Conservation (phyloP, 805 yeast genomes). For the Candida fluviatilis region DNA sequence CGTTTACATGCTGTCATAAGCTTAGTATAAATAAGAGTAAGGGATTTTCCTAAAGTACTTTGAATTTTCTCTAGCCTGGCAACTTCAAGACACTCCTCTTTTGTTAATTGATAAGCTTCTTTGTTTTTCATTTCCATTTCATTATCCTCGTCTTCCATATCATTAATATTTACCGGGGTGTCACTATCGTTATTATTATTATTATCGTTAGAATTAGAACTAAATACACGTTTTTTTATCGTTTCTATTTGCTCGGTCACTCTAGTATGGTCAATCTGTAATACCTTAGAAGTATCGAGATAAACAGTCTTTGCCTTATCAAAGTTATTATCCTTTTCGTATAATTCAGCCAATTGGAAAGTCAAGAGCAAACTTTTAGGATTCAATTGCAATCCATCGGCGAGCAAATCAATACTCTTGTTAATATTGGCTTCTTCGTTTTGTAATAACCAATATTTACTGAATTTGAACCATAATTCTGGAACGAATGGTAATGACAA, state of each 20-base stretch:
- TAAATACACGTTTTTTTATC: conserved; percentile 12
- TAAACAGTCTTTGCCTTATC: conserved; percentile 49
- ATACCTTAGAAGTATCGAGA: conserved; percentile 44
- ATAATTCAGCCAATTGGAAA: conserved; percentile 63
- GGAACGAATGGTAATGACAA: conserved; percentile 60
- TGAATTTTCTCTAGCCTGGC: conserved; percentile 15
- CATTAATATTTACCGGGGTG: conserved; percentile 8
- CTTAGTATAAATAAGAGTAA: conserved; percentile 65
- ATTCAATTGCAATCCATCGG: conserved; percentile 56
- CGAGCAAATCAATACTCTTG: conserved; percentile 44
- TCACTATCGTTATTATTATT: conserved; percentile 9
- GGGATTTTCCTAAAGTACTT: conserved; percentile 25
- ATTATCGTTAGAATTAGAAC: conserved; percentile 5
- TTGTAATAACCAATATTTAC: conserved; percentile 28
- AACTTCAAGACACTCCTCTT: conserved; percentile 18
- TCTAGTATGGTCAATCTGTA: conserved; percentile 35
- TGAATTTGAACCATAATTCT: conserved; percentile 71
- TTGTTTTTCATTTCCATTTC: conserved; percentile 7
- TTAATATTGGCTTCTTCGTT: conserved; percentile 38
- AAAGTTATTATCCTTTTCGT: conserved; percentile 54
- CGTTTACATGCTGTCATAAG: conserved; percentile 73
- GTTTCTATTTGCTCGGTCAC: conserved; percentile 18
- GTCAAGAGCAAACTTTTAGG: conserved; percentile 67
- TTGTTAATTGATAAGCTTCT: conserved; percentile 13
- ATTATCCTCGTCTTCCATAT: conserved; percentile 13